A percentile compares a stretch with the other conserved stretches of the same genome.
Evolutionary conservation across 1,139 yeast genomes (phyloP).

Genomic region (Magnusiomyces suaveolens): DNA sequence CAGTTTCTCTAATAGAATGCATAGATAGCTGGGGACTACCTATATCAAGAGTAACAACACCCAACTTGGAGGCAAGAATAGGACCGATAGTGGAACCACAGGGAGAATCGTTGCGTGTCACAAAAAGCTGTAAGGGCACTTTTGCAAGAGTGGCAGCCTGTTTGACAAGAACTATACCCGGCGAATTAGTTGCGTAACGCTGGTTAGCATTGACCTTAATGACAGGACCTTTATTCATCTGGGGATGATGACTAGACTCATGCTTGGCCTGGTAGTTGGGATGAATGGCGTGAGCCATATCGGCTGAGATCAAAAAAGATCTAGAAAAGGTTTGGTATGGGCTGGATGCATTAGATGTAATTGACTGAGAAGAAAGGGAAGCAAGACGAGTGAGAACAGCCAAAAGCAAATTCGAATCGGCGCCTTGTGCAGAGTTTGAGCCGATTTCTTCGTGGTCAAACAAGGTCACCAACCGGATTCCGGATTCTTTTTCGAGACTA

Average conservation of each 20-base stretch:
- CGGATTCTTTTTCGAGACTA: constrained; percentile 39
- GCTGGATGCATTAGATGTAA: constrained; percentile 31
- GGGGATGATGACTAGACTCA: constrained; percentile 71
- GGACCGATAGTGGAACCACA: constrained; percentile 98
- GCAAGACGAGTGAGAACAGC: constrained; percentile 64
- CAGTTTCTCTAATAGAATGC: constrained; percentile 94
- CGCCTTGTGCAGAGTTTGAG: constrained; percentile 90
- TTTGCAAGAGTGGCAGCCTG: constrained; percentile 55
- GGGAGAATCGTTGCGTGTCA: constrained; percentile 82
- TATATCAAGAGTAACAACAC: constrained; percentile 79
- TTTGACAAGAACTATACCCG: constrained; percentile 73
- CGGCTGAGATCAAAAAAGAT: constrained; percentile 85
- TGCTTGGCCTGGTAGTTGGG: constrained; percentile 77
- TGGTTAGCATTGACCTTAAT: constrained; percentile 91
- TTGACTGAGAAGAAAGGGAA: constrained; percentile 35
- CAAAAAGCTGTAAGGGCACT: constrained; percentile 55
- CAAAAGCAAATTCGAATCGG: constrained; percentile 82
- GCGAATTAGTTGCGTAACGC: constrained; percentile 86
- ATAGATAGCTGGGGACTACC: constrained; percentile 92
- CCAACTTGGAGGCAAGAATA: constrained; percentile 76
- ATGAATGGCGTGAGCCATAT: constrained; percentile 95
- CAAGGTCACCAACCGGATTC: constrained; percentile 61
- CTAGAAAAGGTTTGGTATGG: constrained; percentile 58
- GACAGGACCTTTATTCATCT: constrained; percentile 81
- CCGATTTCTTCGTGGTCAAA: constrained; percentile 96